Base-by-base conservation (phyloP, 2,329 filamentous ascomycete species). In the Escovopsis weberi region DNA sequence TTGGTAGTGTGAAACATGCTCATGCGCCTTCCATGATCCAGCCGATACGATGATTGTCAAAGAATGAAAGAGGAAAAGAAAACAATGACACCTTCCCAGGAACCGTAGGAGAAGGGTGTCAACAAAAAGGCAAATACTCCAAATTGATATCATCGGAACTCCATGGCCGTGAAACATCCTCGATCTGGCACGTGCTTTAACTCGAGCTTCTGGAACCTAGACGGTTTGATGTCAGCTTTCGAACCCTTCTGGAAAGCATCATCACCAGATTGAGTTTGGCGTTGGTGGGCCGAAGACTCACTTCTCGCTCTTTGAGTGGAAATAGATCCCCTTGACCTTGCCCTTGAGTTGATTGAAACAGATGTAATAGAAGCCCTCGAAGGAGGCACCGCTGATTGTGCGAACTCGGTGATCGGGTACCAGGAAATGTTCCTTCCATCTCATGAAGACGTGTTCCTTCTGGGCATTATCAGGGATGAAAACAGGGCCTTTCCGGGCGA, bases 331-430 rank as follows among this genome's bases (percentile, higher is more conserved):
- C 56, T 79, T 88, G 35, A 98, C 83, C 49, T 75, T 80, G 7
- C 89, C 91, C 49, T 80, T 75, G 39, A 86, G 68, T 63, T 96
- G 89, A 61, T 96, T 94, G 67, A 96, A 96, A 66, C 88, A 95
- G 51, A 98, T 96, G 57, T 98, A 98, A 60, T 96, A 98, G 59
- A 98, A 98, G 0, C 91, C 91, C 58, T 98, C 91, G 47, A 96
- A 98, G 56, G 89, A 96, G 7, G 91, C 91, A 15, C 91, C 91
- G 32, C 79, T 84, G 47, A 98, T 94, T 10, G 85, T 93, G 47
- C 82, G 76, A 18, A 96, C 87, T 12, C 85, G 77, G 59, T 98
- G 91, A 55, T 98, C 88, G 2, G 91, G 91, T 1, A 98, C 91
- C 1, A 98, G 69, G 55, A 98, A 98, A 55, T 94, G 87, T 58